Evolutionary conservation across 2,329 filamentous ascomycete genomes (phyloP).

Genomic region (Ascocoryne sarcoides): DNA sequence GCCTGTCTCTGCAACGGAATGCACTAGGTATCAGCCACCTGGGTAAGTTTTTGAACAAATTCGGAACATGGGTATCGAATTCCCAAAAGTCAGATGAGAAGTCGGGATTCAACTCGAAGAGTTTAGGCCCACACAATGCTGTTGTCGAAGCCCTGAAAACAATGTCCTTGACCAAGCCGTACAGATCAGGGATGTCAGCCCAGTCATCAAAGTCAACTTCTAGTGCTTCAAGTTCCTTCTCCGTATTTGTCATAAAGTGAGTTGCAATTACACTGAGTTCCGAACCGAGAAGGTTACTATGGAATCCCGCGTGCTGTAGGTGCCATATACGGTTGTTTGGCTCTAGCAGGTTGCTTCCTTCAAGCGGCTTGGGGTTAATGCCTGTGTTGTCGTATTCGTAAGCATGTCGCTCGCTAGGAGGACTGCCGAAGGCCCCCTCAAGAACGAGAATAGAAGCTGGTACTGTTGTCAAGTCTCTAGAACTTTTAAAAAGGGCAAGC

Average conservation of each 20-base stretch:
- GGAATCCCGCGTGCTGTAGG: background rate
- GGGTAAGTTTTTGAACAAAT: slow-evolving; percentile 19
- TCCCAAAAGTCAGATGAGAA: slow-evolving; percentile 25
- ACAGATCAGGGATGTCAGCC: slow-evolving; percentile 21
- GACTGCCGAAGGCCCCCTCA: slow-evolving; percentile 15
- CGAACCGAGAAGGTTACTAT: background rate
- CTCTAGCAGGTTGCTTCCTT: background rate
- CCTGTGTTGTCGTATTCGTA: slow-evolving; percentile 1
- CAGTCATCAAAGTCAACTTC: slow-evolving; percentile 10
- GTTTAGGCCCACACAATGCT: slow-evolving; percentile 23
- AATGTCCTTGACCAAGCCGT: slow-evolving; percentile 17
- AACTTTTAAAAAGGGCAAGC: slow-evolving; percentile 13
- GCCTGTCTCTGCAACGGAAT: slow-evolving; percentile 18
- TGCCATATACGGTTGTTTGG: background rate
- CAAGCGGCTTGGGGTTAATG: background rate
- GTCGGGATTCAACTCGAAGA: slow-evolving; percentile 22
- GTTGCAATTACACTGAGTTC: background rate
- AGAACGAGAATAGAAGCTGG: slow-evolving; percentile 8
- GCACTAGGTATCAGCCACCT: slow-evolving; percentile 21
- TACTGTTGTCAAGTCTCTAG: slow-evolving; percentile 11
- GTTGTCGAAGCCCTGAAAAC: slow-evolving; percentile 22
- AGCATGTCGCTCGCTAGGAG: background rate
- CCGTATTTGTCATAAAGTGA: background rate
- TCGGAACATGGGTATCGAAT: slow-evolving; percentile 19
- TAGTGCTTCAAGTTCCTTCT: background rate